Conservation (phyloP, 1,284 basidiomycete genomes). For the Gastroboletus turbinatus region DNA sequence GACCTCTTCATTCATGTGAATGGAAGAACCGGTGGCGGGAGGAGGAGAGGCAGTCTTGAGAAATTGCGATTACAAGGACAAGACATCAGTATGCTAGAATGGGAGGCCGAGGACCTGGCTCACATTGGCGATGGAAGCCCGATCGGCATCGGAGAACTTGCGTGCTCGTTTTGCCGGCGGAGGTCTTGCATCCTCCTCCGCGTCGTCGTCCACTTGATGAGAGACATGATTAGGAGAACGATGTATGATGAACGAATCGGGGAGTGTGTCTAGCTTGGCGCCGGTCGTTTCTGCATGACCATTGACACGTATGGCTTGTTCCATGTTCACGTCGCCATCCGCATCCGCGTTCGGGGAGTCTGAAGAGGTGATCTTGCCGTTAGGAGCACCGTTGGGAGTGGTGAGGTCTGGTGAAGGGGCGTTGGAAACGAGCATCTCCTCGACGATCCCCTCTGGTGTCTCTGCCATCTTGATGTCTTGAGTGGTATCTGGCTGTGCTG, state of each 20-base stretch:
- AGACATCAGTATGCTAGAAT: slow-evolving; percentile 22
- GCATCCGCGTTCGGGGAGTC: slow-evolving; percentile 25
- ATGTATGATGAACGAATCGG: slow-evolving; percentile 37
- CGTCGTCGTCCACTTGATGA: slow-evolving; percentile 33
- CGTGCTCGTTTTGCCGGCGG: slow-evolving; percentile 70
- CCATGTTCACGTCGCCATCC: slow-evolving; percentile 53
- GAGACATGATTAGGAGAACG: slow-evolving; percentile 43
- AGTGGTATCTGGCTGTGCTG: slow-evolving; percentile 44
- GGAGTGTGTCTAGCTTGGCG: slow-evolving; percentile 18
- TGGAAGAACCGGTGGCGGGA: slow-evolving; percentile 46
- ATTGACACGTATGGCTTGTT: slow-evolving; percentile 38
- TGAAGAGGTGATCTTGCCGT: slow-evolving; percentile 20
- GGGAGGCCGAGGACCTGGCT: slow-evolving; percentile 48
- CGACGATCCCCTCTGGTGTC: slow-evolving; percentile 24
- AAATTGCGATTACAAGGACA: slow-evolving; percentile 15
- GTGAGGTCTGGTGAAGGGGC: slow-evolving; percentile 14
- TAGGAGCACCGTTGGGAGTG: slow-evolving; percentile 3
- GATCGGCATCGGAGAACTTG: slow-evolving; percentile 54
- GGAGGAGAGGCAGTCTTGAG: slow-evolving; percentile 73
- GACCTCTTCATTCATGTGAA: slow-evolving; percentile 35
- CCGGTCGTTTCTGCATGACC: slow-evolving; percentile 31
- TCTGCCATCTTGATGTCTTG: slow-evolving; percentile 55
- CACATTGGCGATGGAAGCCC: slow-evolving; percentile 61
- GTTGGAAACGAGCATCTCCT: slow-evolving; percentile 19
- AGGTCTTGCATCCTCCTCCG: slow-evolving; percentile 54